These are phyloP conservation scores for Phytophthora aleatoria DNA, from an alignment of 352 stramenopile species.

Conservation along the genomic window DNA sequence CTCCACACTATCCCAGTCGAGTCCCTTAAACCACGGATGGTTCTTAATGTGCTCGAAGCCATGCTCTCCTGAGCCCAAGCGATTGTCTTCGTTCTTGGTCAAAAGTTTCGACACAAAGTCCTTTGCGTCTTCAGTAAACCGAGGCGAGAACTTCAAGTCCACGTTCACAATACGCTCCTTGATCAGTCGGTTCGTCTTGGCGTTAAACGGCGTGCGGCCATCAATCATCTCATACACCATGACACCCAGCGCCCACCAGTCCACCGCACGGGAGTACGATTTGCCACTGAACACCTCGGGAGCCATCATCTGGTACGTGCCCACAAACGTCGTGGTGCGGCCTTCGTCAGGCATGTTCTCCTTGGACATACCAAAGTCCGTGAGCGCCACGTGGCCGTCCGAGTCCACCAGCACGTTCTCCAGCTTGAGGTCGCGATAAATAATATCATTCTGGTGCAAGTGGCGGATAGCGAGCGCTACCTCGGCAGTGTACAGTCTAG, in stretches of 20 bases:
- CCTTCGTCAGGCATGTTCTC: constrained; percentile 93
- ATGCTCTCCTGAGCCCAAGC: constrained; percentile 92
- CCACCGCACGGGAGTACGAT: constrained; percentile 87
- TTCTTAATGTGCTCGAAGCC: constrained; percentile 89
- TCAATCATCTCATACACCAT: constrained; percentile 92
- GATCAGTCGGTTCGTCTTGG: constrained; percentile 86
- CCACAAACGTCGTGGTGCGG: constrained; percentile 90
- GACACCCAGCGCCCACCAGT: constrained; percentile 89
- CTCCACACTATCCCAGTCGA: constrained; percentile 87
- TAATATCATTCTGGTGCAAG: constrained; percentile 94
- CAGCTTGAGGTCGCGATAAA: constrained; percentile 98
- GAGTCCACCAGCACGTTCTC: constrained; percentile 98
- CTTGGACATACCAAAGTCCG: constrained; percentile 99
- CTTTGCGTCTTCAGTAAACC: constrained; percentile 83
- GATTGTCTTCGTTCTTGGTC: constrained; percentile 91
- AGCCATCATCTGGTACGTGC: constrained; percentile 93
- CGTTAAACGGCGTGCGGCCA: constrained; percentile 86
- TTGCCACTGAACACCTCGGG: constrained; percentile 90
- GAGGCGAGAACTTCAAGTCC: constrained; percentile 81
- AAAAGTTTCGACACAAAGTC: constrained; percentile 90
- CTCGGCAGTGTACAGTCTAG: constrained; percentile 96
- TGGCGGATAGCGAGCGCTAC: constrained; percentile 96
- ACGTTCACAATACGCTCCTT: constrained; percentile 87
- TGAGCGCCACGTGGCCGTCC: constrained; percentile 96
- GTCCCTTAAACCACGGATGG: constrained; percentile 87